Percentiles rank a stretch among this genome's conserved stretches.
Evolutionary conservation across 164 flowering plant genomes (phyloP).

Genomic region (Liquidambar formosana): DNA sequence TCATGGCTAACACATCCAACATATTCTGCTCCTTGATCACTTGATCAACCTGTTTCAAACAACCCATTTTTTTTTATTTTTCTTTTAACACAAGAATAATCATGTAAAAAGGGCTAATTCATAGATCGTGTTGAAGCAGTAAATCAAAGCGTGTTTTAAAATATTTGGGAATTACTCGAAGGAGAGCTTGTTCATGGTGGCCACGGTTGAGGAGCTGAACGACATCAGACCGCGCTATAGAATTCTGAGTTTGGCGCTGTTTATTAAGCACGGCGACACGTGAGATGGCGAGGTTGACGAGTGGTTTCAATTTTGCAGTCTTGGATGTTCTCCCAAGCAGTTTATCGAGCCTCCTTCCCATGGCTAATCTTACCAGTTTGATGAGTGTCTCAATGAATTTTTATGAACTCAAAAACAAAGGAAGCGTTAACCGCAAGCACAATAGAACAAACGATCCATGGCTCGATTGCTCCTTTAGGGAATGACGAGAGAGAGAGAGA

Average conservation of each 20-base stretch:
- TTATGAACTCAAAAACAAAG: background rate
- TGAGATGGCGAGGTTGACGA: constrained; percentile 45
- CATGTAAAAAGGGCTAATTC: too few species aligned
- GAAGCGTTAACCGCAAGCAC: constrained; percentile 8
- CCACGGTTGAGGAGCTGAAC: constrained; percentile 64
- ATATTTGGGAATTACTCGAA: constrained; percentile 55
- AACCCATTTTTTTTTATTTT: too few species aligned
- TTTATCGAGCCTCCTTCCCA: constrained; percentile 50
- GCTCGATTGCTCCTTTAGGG: constrained; percentile 16
- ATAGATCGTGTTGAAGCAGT: background rate
- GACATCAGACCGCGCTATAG: constrained; percentile 58
- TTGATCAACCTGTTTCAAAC: constrained; percentile 56
- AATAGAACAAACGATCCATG: constrained; percentile 10
- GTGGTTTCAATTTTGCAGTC: constrained; percentile 46
- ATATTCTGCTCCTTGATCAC: constrained; percentile 56
- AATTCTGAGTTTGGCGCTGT: constrained; percentile 51
- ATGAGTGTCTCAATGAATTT: background rate
- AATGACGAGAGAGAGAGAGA: constrained; percentile 13
- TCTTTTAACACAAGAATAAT: background rate
- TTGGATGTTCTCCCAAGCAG: constrained; percentile 40
- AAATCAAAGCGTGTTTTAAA: background rate
- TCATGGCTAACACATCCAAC: constrained; percentile 40
- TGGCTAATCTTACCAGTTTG: constrained; percentile 1
- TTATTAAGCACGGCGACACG: constrained; percentile 67
- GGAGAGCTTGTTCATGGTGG: constrained; percentile 72